phyloP scores from a whole-genome alignment of 1,284 basidiomycete genomes.

The Malassezia dermatis region DNA sequence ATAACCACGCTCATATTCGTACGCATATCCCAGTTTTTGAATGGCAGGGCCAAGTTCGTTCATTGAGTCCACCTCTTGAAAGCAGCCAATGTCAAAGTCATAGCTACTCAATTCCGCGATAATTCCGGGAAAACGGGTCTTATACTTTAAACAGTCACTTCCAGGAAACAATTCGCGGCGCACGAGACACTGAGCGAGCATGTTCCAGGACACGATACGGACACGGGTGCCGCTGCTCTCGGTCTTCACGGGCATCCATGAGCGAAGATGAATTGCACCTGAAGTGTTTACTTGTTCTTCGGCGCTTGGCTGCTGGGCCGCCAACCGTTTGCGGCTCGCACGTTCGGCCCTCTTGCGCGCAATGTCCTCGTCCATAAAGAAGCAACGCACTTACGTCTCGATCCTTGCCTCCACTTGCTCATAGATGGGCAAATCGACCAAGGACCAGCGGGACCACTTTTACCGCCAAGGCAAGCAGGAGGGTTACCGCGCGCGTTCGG shows the following conservation, averaged over 20 bases:
- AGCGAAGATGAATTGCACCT: background rate
- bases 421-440: conserved; percentile 43
- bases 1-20: conserved; percentile 41
- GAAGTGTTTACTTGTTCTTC: background rate
- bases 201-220: conserved; percentile 36
- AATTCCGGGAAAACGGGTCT: conserved; percentile 35
- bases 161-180: conserved; percentile 49
- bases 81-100: conserved; percentile 48
- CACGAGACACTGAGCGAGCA: conserved; percentile 49
- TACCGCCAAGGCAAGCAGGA: conserved; percentile 51
- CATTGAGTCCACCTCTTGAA: conserved; percentile 49
- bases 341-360: conserved; percentile 12
- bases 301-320: background rate
- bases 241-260: conserved; percentile 5
- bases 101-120: conserved; percentile 29
- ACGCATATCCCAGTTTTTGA: conserved; percentile 27
- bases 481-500: conserved; percentile 54
- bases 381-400: background rate
- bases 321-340: background rate
- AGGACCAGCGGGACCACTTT: conserved; percentile 54
- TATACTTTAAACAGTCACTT: conserved; percentile 49
- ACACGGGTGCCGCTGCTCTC: background rate
- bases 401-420: background rate
- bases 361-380: conserved; percentile 7
- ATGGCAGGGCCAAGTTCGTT: conserved; percentile 36